Percentiles rank a stretch among this genome's conserved stretches.
Conservation (phyloP, 176 grass and related monocot genomes). For the Hsuehochloa calcarea region DNA sequence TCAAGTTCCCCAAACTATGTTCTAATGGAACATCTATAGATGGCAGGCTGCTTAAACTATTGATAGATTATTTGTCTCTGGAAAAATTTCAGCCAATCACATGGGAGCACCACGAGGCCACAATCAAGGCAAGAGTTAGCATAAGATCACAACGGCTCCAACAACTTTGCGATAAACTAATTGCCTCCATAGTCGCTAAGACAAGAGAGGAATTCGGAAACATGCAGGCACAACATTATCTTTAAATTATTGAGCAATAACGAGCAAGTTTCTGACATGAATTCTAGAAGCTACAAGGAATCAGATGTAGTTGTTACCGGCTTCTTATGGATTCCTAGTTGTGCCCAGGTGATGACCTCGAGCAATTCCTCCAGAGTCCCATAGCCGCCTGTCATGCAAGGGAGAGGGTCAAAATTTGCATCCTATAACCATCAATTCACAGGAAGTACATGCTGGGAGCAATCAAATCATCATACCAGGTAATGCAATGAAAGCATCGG, state of each 20-base stretch:
- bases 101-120: constrained; percentile 34
- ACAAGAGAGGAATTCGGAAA: constrained; percentile 24
- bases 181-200: not conserved
- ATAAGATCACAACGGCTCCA: constrained; percentile 29
- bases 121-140: constrained; percentile 38
- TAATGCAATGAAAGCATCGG: constrained; percentile 94
- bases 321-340: constrained; percentile 95
- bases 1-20: constrained; percentile 38
- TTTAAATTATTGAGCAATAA: constrained; percentile 8
- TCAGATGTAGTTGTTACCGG: constrained; percentile 55
- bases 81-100: constrained; percentile 39
- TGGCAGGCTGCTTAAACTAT: constrained; percentile 32
- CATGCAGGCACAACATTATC: constrained; percentile 28
- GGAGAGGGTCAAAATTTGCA: constrained; percentile 17
- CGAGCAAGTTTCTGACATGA: constrained; percentile 3
- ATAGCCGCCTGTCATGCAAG: constrained; percentile 61
- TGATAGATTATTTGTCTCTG: not conserved
- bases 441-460: not conserved
- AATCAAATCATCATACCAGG: constrained; percentile 54
- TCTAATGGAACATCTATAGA: constrained; percentile 31
- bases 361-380: constrained; percentile 90
- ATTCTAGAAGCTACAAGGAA: constrained; percentile 28
- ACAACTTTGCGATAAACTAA: constrained; percentile 37
- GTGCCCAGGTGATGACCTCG: constrained; percentile 88
- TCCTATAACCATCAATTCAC: not conserved